Evolutionary conservation across 179 eudicot species (phyloP).

Genomic region (Heliamphora ciliata): DNA sequence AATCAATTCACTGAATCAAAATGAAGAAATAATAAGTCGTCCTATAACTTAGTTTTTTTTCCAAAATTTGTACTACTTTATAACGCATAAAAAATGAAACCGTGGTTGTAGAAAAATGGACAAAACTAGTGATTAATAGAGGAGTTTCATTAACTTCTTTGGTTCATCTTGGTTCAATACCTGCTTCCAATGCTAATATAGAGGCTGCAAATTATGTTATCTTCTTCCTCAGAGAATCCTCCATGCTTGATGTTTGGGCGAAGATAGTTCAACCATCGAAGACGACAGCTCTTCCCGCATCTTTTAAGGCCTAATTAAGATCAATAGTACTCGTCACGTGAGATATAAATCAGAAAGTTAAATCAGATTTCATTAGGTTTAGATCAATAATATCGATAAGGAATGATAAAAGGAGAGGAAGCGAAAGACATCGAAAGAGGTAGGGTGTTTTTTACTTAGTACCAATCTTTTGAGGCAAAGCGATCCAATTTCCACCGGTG

Average conservation of each 20-base stretch:
- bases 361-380: neutral
- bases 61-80: too few relatives aligned
- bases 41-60: too few relatives aligned
- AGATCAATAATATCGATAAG: neutral
- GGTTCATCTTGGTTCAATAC: constrained; percentile 20
- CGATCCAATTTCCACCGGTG: constrained; percentile 38
- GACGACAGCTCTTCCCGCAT: constrained; percentile 85
- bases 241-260: constrained; percentile 82
- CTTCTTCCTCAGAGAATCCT: constrained; percentile 81
- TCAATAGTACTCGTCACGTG: neutral
- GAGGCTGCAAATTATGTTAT: constrained; percentile 62
- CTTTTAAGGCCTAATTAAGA: constrained; percentile 58
- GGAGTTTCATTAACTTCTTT: neutral
- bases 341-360: neutral
- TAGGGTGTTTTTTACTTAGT: neutral
- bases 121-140: neutral
- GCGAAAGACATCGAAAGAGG: neutral
- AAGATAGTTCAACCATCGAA: constrained; percentile 78
- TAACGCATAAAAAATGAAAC: too few relatives aligned
- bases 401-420: neutral
- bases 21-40: too few relatives aligned
- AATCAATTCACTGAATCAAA: too few relatives aligned
- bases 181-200: constrained; percentile 86
- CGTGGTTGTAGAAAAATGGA: too few relatives aligned
- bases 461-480: constrained; percentile 85